These are phyloP conservation scores for Quercus robur DNA, from an alignment of 306 rosid genomes.

Conservation along the genomic window DNA sequence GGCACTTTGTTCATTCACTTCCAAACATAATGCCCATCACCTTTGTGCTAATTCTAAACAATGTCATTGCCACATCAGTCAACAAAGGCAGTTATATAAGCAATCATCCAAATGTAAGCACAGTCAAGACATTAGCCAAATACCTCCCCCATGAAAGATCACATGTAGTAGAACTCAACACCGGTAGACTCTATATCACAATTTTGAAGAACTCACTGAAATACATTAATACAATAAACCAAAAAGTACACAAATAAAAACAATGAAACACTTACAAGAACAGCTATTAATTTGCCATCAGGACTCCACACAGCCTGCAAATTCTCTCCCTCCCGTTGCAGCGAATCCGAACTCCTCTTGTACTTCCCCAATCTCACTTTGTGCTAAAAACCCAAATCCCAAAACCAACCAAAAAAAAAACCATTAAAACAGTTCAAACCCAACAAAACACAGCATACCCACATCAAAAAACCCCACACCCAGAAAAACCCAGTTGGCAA, in stretches of 20 bases:
- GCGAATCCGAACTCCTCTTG: slow-evolving; percentile 79
- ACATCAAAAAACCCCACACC: slow-evolving; percentile 15
- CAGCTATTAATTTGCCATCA: slow-evolving; percentile 77
- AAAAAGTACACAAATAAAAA: not conserved
- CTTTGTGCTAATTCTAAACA: not conserved
- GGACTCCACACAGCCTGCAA: slow-evolving; percentile 97
- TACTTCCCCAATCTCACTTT: slow-evolving; percentile 88
- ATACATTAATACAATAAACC: not conserved
- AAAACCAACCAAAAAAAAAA: slow-evolving; percentile 24
- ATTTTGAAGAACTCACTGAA: not conserved
- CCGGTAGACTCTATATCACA: not conserved
- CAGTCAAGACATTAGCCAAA: not conserved
- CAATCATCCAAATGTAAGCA: not conserved
- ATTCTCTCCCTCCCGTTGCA: slow-evolving; percentile 86
- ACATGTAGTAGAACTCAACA: not conserved
- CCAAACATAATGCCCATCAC: not conserved
- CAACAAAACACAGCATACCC: slow-evolving; percentile 23
- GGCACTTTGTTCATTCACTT: not conserved
- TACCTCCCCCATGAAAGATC: not conserved
- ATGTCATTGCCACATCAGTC: not conserved
- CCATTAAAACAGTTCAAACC: slow-evolving; percentile 34
- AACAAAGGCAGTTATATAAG: not conserved
- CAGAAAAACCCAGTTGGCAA: slow-evolving; percentile 23
- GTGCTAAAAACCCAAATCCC: slow-evolving; percentile 52
- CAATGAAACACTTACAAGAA: slow-evolving; percentile 57